Evolutionary conservation across 2,329 filamentous ascomycete genomes (phyloP), one percentile per base, ranked within the genome.

Genomic region (Aureobasidium sp.): DNA sequence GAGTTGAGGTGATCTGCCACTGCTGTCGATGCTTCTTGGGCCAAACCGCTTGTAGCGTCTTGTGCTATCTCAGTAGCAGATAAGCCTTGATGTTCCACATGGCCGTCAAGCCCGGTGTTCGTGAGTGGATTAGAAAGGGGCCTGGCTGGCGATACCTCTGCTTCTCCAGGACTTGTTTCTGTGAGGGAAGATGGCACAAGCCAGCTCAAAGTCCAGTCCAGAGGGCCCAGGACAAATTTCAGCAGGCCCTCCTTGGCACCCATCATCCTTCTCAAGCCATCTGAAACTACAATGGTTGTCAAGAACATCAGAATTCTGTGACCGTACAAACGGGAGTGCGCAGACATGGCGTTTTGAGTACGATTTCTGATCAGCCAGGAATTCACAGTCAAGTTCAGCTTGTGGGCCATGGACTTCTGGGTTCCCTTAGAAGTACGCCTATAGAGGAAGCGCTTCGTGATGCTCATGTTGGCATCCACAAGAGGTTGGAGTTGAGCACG

Each of bases 151-250:
- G 22, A 15, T 5, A 14, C 19, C 22, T 39, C 37, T 1, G 17
- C 7, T 14, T 54, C 17, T 54, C 37, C 37, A 40, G 19, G 9
- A 35, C 2, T 31, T 17, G 50, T 1, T 27, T 53, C 22, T 5
- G 5, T 4, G 1, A 17, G n/a, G 19, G 14, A 1, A 17, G 17
- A 5, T 9, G 39, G 39, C 17, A 56, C 5, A 6, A 57, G 15
- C 56, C 56, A 59, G 15, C 33, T 29, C 24, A 52, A 17, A 31
- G 48, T 45, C 59, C 59, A 61, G 29, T 61, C 59, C 14, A 61
- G n/a, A 40, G 60, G 50, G 1, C 49, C 60, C 31, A 61, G 17
- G 8, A 61, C 6, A 14, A 61, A 48, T 17, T 42, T 61, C 60
- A 61, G 5, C 29, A 61, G 33, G 33, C 60, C 60, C 14, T 56